phyloP scores from a whole-genome alignment of 2,329 filamentous ascomycete species.

The Hypoxylon sp. region DNA sequence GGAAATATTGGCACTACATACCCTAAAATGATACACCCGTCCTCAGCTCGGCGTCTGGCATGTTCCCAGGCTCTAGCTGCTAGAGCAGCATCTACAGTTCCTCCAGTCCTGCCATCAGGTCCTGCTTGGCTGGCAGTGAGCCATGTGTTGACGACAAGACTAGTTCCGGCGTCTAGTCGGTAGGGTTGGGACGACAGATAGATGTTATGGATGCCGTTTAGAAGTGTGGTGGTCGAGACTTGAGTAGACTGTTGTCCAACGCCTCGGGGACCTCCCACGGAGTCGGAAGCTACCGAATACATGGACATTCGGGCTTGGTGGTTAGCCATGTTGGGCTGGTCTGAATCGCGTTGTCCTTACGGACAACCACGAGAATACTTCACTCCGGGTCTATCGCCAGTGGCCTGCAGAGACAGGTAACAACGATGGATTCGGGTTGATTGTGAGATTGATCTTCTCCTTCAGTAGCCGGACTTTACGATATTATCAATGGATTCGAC shows the following conservation, averaged over 20 bases:
- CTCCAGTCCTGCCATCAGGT: conserved; percentile 77
- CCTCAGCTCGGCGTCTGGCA: conserved; percentile 91
- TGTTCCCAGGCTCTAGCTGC: conserved; percentile 94
- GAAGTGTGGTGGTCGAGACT: conserved; percentile 91
- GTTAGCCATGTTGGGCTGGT: conserved; percentile 68
- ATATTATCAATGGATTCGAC: conserved; percentile 29
- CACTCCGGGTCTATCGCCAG: conserved; percentile 14
- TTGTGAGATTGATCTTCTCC: conserved; percentile 1
- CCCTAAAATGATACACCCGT: conserved; percentile 93
- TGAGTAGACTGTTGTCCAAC: conserved; percentile 80
- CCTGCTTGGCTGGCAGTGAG: conserved; percentile 82
- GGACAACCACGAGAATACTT: conserved; percentile 59
- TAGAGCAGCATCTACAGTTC: conserved; percentile 84
- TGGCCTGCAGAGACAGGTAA: neutral
- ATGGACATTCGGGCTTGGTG: conserved; percentile 72
- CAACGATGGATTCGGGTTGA: neutral
- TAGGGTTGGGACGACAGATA: conserved; percentile 89
- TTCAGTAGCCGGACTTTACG: conserved; percentile 1
- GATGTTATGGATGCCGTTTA: conserved; percentile 92
- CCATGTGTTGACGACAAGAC: conserved; percentile 96
- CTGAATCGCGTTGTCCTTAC: conserved; percentile 56
- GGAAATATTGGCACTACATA: conserved; percentile 63
- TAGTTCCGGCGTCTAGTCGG: conserved; percentile 88
- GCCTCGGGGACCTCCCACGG: conserved; percentile 69
- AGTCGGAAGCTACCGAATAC: conserved; percentile 77